A percentile compares a stretch with the other conserved stretches of the same genome.
Conservation (phyloP, 1,139 yeast species). For the Hemisphaericaspora xylanilytica region DNA sequence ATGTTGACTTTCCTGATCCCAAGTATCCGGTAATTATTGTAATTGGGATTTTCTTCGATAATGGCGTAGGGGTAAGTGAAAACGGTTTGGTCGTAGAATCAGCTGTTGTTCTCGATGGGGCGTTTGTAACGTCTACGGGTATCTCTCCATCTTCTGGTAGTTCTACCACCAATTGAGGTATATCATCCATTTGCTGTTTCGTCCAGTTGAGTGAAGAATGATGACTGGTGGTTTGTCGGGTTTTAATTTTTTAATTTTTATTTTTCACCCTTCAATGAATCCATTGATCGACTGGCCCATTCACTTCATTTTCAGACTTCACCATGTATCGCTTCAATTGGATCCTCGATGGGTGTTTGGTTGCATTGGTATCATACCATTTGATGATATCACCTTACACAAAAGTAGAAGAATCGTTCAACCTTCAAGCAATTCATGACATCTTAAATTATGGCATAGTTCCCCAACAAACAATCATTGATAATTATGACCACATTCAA, state of each 20-base stretch:
- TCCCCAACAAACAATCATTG: conserved; percentile 32
- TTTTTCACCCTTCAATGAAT: background rate
- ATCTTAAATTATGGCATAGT: conserved; percentile 60
- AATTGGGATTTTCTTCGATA: conserved; percentile 67
- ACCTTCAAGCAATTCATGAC: conserved; percentile 87
- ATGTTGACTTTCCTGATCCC: conserved; percentile 92
- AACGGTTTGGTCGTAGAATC: conserved; percentile 1
- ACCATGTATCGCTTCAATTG: conserved; percentile 21
- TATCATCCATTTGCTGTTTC: conserved; percentile 44
- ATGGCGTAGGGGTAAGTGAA: conserved; percentile 12
- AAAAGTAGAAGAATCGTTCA: conserved; percentile 93
- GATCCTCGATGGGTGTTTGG: conserved; percentile 23
- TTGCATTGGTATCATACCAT: conserved; percentile 41
- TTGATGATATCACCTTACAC: conserved; percentile 70
- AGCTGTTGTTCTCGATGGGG: background rate
- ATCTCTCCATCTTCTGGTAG: conserved; percentile 13
- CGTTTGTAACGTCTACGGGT: conserved; percentile 2
- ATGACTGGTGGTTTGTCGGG: no score
- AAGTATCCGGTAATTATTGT: conserved; percentile 92
- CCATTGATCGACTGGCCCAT: no score
- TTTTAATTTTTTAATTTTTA: no score
- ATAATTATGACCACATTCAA: conserved; percentile 64
- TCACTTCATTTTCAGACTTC: no score
- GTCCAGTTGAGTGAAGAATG: no score
- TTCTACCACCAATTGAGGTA: conserved; percentile 51